Base-by-base conservation (phyloP, 805 yeast genomes). In the Suhomyces sp. region DNA sequence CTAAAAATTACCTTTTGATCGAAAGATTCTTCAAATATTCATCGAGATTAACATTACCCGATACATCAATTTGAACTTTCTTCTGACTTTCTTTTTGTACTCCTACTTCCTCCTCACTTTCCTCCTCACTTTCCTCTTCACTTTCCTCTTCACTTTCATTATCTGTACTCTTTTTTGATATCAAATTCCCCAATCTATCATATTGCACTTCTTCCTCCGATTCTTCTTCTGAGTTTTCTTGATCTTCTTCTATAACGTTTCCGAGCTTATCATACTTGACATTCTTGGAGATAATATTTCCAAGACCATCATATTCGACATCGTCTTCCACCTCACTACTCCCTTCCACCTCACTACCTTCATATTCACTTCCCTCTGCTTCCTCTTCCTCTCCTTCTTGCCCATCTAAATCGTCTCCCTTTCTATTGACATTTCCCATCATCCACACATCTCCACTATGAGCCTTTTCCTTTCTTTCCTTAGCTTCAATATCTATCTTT, bases 341-440 rank as follows among this genome's bases (percentile, higher is more conserved):
- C 8, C 23, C 27, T n/a, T 31, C 27, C 6, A 17, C 33, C 1
- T 31, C 33, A 1, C 22, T 20, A 20, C 22, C 44, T 2, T 37
- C 47, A 6, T 36, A 46, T 20, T 20, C 22, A 20, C 22, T 11
- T 43, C 55, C n/a, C 13, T 35, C 43, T 17, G 40, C 44, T 12
- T 35, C 45, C 2, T 38, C 48, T 14, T 40, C 50, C 4, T 44
- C 44, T 7, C 36, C 58, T 9, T 36, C 50, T 11, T 44, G 53
- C 4, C 38, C 47, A 3, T 45, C 50, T 8, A 42, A 49, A 6
- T 38, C 47, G 2, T 41, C 43, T 4, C 38, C 38, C 44, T 33
- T 36, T 42, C 82, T 76, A 46, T 87, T 87, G 3, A 83, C 81
- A 48, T 84, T 85, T 0, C 95, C 95, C 65, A 78, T 73, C 59